A percentile compares a stretch with the other conserved stretches of the same genome.
These are phyloP conservation scores for Eucalyptus leucophloia DNA, from an alignment of 345 rosid genomes.

Conservation along the genomic window DNA sequence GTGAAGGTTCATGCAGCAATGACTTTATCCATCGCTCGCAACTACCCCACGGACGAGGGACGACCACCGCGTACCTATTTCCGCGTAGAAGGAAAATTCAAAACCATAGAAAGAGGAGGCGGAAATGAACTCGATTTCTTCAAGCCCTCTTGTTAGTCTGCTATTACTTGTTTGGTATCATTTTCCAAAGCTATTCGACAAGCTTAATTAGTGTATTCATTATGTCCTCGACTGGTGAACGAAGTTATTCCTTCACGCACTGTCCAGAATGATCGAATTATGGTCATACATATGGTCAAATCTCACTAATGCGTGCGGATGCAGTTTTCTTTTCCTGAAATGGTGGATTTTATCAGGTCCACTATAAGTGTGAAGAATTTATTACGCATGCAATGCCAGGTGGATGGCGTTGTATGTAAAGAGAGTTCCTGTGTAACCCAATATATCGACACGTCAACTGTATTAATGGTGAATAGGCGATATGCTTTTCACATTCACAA, in stretches of 20 bases:
- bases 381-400: neutral
- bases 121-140: neutral
- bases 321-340: neutral
- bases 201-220: neutral
- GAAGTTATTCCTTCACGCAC: neutral
- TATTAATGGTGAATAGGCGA: neutral
- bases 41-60: neutral
- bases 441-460: too few relatives aligned
- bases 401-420: too few relatives aligned
- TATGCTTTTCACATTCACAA: neutral
- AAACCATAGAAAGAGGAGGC: neutral
- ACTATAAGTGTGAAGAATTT: neutral
- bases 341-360: neutral
- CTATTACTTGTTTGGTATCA: neutral
- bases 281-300: neutral
- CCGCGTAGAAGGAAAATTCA: neutral
- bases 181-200: neutral
- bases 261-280: neutral
- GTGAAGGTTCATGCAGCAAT: neutral
- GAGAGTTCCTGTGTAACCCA: too few relatives aligned
- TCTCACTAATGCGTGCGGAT: neutral
- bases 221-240: neutral
- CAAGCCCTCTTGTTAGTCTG: neutral
- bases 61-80: neutral
- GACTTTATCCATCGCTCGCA: neutral